phyloP scores from a whole-genome alignment of 2,329 filamentous ascomycete genomes.

The Zymoseptoria passerinii region DNA sequence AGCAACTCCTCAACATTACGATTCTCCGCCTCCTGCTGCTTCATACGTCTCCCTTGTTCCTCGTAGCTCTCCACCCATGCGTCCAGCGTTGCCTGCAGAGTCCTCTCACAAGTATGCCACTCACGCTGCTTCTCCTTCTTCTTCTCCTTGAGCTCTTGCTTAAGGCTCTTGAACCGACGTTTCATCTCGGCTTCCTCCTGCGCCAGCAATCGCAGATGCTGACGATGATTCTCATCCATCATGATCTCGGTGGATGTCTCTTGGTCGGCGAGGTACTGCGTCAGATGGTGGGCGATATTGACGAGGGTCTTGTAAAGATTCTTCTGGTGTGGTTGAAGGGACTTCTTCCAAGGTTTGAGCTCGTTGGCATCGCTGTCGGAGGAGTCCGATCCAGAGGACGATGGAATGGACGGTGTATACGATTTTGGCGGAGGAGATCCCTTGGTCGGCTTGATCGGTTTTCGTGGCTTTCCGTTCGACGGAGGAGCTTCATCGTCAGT shows the following conservation, averaged over 20 bases:
- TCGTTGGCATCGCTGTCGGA: conserved; percentile 19
- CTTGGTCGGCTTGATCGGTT: not conserved
- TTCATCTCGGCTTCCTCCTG: conserved; percentile 35
- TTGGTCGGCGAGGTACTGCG: conserved; percentile 40
- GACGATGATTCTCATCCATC: conserved; percentile 36
- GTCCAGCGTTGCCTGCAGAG: not conserved
- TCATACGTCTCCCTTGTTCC: conserved; percentile 8
- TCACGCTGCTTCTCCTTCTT: conserved; percentile 14
- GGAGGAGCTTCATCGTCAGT: not conserved
- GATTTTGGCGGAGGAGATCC: not conserved
- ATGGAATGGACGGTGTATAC: not conserved
- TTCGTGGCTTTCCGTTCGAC: conserved; percentile 1
- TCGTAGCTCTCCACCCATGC: conserved; percentile 5
- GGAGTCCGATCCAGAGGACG: not conserved
- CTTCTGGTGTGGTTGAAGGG: conserved; percentile 33
- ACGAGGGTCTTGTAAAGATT: conserved; percentile 33
- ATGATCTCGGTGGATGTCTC: conserved; percentile 39
- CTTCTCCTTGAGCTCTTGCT: conserved; percentile 20
- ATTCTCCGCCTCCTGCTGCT: conserved; percentile 1
- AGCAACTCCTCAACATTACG: conserved; percentile 8
- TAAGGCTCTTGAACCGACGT: conserved; percentile 27
- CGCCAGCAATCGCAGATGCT: conserved; percentile 38
- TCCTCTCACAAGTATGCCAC: not conserved
- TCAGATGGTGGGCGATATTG: conserved; percentile 35
- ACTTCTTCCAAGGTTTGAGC: conserved; percentile 31